Conservation (phyloP, 306 rosid genomes). For the Herpetospermum pedunculosum region DNA sequence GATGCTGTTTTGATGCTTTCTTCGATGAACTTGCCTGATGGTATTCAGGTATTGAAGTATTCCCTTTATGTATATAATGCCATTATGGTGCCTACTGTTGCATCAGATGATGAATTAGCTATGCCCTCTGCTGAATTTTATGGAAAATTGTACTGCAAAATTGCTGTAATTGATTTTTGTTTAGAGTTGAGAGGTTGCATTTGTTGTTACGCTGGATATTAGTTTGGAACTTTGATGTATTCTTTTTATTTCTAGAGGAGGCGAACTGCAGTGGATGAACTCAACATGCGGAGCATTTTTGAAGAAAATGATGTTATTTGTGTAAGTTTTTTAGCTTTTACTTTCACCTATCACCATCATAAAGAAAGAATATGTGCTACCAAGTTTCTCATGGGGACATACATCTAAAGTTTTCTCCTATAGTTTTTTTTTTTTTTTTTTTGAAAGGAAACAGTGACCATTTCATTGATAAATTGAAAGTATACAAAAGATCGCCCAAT, state of each 20-base stretch:
- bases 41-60: constrained; percentile 59
- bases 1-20: constrained; percentile 87
- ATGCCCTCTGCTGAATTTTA: not conserved
- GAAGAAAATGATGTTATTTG: constrained; percentile 82
- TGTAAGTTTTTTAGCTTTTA: constrained; percentile 31
- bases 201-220: not conserved
- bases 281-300: constrained; percentile 83
- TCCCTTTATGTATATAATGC: not conserved
- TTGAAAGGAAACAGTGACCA: no score
- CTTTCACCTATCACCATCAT: not conserved
- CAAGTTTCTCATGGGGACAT: not conserved
- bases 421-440: no score
- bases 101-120: not conserved
- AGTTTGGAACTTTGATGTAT: not conserved
- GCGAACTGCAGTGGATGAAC: constrained; percentile 77
- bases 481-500: no score
- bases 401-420: not conserved
- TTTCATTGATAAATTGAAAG: no score
- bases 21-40: constrained; percentile 88
- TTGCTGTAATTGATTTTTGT: not conserved
- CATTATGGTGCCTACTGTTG: no score
- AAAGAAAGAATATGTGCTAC: not conserved
- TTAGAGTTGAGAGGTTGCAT: not conserved
- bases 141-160: not conserved
- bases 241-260: constrained; percentile 53